Evolutionary conservation across 306 rosid genomes (phyloP), one percentile per base, ranked within the genome.

Genomic region (Vigna mungo): DNA sequence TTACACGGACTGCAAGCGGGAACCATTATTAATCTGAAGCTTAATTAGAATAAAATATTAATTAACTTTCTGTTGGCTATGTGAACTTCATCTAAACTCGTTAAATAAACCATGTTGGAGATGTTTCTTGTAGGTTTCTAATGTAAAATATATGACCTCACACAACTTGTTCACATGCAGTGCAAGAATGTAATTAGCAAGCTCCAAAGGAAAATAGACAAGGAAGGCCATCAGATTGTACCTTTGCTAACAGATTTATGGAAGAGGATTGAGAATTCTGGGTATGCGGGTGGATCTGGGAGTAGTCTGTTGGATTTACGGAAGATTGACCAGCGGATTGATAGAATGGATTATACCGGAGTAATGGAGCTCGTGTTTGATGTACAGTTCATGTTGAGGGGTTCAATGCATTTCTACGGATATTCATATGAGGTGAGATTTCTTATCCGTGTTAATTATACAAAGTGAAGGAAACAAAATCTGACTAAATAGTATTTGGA

Each of bases 131-230:
- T 32, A 65, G 17, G 47, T 72, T 70, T 49, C 75, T 52, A 20
- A 23, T 59, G 53, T 53, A 25, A 52, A 30, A 52, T 73, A 68
- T 30, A 7, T 82, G 78, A 71, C 67, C 81, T 86, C 59, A 80
- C 60, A 30, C 63, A 54, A 62, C 77, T 74, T 77, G 18, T 82
- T 60, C 61, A 49, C 46, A 27, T 85, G 87, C 90, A 95, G 98
- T 95, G 96, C 86, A 92, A 95, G 85, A 90, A 78, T 86, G 98
- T 95, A 18, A 89, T 95, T 68, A 83, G 89, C 93, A 95, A 90
- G 83, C 87, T 95, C 68, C 97, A 95, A 69, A 90, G 90, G 89
- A 86, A 88, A 89, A 83, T 92, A 55, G 97, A 87, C 55, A 90
- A 92, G 90, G 98, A 89, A 87, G 98, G 98, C 64, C 87, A 79